Conservation (phyloP, 2,329 filamentous ascomycete species). For the Raffaelea albimanens region DNA sequence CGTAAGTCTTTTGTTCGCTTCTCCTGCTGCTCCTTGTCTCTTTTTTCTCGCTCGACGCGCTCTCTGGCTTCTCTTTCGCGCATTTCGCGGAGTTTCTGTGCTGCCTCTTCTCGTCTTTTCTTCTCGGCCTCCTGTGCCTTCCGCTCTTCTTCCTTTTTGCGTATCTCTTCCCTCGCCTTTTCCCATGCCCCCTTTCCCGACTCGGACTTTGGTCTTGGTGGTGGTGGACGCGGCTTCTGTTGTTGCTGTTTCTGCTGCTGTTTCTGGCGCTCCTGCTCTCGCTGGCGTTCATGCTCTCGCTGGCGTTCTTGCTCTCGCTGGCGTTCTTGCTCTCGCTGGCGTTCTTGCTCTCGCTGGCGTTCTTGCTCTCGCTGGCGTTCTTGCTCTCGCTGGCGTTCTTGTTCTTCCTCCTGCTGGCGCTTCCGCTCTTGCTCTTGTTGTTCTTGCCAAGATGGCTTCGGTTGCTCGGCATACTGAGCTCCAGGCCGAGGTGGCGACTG, state of each 20-base stretch:
- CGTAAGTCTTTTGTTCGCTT: slow-evolving; percentile 19
- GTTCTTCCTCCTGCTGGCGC: neutral
- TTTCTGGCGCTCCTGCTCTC: slow-evolving; percentile 3
- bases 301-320: slow-evolving; percentile 17
- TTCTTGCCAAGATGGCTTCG: slow-evolving; percentile 11
- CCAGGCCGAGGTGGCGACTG: neutral
- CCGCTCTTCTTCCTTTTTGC: slow-evolving; percentile 54
- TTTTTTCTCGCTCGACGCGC: slow-evolving; percentile 20
- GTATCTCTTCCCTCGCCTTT: slow-evolving; percentile 58
- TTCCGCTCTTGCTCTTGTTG: neutral
- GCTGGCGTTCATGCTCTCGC: neutral
- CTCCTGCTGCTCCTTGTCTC: slow-evolving; percentile 21
- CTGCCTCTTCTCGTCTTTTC: slow-evolving; percentile 48
- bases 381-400: slow-evolving; percentile 16
- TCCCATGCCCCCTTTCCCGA: slow-evolving; percentile 48
- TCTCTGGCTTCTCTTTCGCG: slow-evolving; percentile 22
- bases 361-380: slow-evolving; percentile 21
- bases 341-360: slow-evolving; percentile 25
- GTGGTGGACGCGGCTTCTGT: slow-evolving; percentile 8
- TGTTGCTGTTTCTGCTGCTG: slow-evolving; percentile 7
- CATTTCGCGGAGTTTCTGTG: slow-evolving; percentile 27
- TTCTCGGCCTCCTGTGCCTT: slow-evolving; percentile 52
- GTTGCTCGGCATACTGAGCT: slow-evolving; percentile 13
- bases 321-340: slow-evolving; percentile 19
- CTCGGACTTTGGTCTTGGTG: slow-evolving; percentile 9